These are phyloP conservation scores for Pseudogymnoascus sp. DNA, from an alignment of 2,329 filamentous ascomycete genomes.

Conservation along the genomic window DNA sequence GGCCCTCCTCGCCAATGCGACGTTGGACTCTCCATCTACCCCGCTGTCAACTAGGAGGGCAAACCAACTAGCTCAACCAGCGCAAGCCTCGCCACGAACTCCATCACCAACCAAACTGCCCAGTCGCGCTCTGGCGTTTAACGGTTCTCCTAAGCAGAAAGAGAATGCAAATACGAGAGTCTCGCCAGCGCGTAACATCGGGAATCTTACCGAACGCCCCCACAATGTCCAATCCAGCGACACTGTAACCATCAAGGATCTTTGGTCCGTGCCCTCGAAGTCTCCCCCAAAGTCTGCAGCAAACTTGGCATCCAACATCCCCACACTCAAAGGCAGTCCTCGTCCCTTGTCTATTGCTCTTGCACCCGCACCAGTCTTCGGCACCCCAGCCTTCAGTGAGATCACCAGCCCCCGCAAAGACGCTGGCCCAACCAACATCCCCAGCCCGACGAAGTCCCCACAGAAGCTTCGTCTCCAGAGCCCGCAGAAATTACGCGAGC, in stretches of 20 bases:
- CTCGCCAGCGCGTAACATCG: slow-evolving; percentile 17
- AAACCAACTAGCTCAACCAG: slow-evolving; percentile 16
- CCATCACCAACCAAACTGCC: slow-evolving; percentile 23
- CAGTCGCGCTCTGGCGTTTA: background rate
- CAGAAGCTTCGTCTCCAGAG: slow-evolving; percentile 57
- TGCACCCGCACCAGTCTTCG: background rate
- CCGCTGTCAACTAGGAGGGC: slow-evolving; percentile 18
- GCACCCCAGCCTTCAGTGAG: background rate
- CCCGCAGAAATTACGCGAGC: slow-evolving; percentile 71
- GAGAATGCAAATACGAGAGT: slow-evolving; percentile 18
- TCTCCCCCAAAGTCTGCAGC: slow-evolving; percentile 22
- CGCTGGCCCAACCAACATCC: background rate
- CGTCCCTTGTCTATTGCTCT: background rate
- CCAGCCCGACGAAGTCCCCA: slow-evolving; percentile 15
- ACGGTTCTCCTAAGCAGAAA: slow-evolving; percentile 23
- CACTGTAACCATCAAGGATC: slow-evolving; percentile 20
- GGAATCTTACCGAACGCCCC: slow-evolving; percentile 24
- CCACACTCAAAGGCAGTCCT: slow-evolving; percentile 20
- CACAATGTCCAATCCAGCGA: slow-evolving; percentile 25
- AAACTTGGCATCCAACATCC: slow-evolving; percentile 26
- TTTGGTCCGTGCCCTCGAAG: slow-evolving; percentile 19
- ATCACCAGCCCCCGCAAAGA: background rate
- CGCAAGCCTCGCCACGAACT: slow-evolving; percentile 25
- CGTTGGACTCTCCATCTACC: slow-evolving; percentile 37
- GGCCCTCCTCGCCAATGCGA: slow-evolving; percentile 55